Percentiles rank a stretch among this genome's conserved stretches.
These are phyloP conservation scores for Scheffersomyces lignosus DNA, from an alignment of 805 yeast species.

Conservation along the genomic window DNA sequence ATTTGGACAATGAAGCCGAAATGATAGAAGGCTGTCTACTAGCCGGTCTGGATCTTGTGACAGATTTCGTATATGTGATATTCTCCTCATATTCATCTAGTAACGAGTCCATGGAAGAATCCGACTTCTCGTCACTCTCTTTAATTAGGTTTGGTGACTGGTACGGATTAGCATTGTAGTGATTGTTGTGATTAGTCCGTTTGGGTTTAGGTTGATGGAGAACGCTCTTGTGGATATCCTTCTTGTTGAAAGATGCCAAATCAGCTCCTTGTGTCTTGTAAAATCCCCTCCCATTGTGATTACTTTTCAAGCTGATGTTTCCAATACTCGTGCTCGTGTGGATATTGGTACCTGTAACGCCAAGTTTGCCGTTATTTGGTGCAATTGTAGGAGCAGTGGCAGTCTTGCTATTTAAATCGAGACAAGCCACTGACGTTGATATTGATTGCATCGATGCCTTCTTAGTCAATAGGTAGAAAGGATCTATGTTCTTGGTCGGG, in stretches of 20 bases:
- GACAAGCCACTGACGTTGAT: constrained; percentile 30
- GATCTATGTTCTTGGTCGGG: constrained; percentile 5
- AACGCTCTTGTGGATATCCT: background rate
- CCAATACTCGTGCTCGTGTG: too few relatives aligned
- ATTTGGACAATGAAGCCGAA: constrained; percentile 13
- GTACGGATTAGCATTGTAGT: background rate
- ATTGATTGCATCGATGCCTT: constrained; percentile 22
- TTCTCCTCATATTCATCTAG: constrained; percentile 47
- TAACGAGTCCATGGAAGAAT: constrained; percentile 39
- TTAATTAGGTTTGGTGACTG: too few relatives aligned
- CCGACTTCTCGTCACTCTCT: constrained; percentile 11
- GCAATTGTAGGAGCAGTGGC: too few relatives aligned
- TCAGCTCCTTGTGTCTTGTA: too few relatives aligned
- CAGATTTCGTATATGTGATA: constrained; percentile 27
- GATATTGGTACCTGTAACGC: too few relatives aligned
- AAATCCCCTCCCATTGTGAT: too few relatives aligned
- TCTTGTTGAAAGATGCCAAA: too few relatives aligned
- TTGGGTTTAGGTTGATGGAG: constrained; percentile 4
- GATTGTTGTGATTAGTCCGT: background rate
- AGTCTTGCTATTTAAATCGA: constrained; percentile 17
- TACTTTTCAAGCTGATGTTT: too few relatives aligned
- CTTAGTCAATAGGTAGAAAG: constrained; percentile 12
- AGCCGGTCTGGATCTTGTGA: constrained; percentile 24
- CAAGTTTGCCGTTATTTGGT: too few relatives aligned
- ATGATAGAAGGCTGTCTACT: constrained; percentile 27